Conservation (phyloP, 805 yeast species). For the Wickerhamiella alocasiicola region DNA sequence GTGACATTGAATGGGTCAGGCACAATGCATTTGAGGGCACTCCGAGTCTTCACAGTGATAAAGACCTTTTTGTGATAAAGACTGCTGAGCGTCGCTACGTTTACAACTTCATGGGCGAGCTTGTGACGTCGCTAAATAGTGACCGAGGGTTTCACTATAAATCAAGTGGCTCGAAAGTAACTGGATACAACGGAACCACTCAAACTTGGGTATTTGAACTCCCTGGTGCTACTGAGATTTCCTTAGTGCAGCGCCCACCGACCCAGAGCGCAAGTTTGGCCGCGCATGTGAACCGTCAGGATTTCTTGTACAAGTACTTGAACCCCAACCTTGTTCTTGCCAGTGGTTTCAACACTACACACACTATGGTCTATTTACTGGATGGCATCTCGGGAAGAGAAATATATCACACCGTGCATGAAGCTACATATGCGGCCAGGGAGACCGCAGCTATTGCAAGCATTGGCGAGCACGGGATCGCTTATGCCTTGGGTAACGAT, state of each 20-base stretch:
- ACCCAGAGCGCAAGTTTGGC: neutral
- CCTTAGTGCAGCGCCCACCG: neutral
- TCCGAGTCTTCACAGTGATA: neutral
- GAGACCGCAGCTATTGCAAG: neutral
- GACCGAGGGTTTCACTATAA: conserved; percentile 1
- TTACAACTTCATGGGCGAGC: neutral
- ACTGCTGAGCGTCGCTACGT: neutral
- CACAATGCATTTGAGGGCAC: neutral
- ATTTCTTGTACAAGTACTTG: conserved; percentile 5
- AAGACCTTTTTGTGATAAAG: neutral
- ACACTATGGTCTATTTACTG: neutral
- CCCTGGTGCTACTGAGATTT: neutral
- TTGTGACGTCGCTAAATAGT: neutral
- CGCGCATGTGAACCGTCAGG: neutral
- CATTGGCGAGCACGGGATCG: conserved; percentile 4
- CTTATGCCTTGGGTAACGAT: neutral
- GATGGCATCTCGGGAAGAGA: conserved; percentile 4
- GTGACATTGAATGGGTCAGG: neutral
- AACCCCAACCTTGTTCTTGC: conserved; percentile 4
- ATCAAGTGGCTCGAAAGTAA: neutral
- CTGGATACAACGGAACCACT: neutral
- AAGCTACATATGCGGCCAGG: neutral
- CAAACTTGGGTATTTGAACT: neutral
- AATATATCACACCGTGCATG: neutral
- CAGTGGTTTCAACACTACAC: neutral